Percentiles rank a stretch among this genome's conserved stretches.
These are phyloP conservation scores for Wickerhamiella parazyma DNA, from an alignment of 805 yeast species.

Conservation along the genomic window DNA sequence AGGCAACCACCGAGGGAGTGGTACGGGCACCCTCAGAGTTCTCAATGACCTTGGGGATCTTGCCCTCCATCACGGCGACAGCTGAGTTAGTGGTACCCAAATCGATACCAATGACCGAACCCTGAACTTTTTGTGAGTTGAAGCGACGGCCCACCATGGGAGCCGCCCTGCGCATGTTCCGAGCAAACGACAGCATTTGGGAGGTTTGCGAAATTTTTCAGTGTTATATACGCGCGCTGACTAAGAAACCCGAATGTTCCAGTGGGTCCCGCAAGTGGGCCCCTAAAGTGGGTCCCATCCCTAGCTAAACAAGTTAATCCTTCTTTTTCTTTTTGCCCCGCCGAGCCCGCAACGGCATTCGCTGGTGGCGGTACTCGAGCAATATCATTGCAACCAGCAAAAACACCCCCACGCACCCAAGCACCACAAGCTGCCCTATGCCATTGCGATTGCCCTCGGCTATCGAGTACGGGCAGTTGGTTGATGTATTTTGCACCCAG, in stretches of 20 bases:
- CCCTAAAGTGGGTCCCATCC: no score
- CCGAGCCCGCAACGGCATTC: slow-evolving; percentile 39
- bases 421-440: slow-evolving; percentile 51
- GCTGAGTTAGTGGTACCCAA: slow-evolving; percentile 86
- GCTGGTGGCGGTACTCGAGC: slow-evolving; percentile 37
- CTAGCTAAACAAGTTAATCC: no score
- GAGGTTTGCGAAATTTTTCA: slow-evolving; percentile 3
- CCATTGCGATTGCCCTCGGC: slow-evolving; percentile 43
- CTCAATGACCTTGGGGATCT: slow-evolving; percentile 63
- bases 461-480: slow-evolving; percentile 63
- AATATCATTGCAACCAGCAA: slow-evolving; percentile 38
- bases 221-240: not conserved
- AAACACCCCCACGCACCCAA: slow-evolving; percentile 42
- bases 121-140: slow-evolving; percentile 39
- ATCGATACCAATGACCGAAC: slow-evolving; percentile 71
- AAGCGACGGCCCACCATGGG: slow-evolving; percentile 24
- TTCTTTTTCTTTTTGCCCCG: not conserved
- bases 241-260: slow-evolving; percentile 5
- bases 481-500: slow-evolving; percentile 69
- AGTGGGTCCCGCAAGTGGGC: not conserved
- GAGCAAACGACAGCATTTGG: slow-evolving; percentile 9
- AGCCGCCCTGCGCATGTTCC: slow-evolving; percentile 8
- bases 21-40: slow-evolving; percentile 67
- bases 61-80: slow-evolving; percentile 72
- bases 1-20: slow-evolving; percentile 91